Evolutionary conservation across 768 basidiomycete genomes (phyloP).

Genomic region (Sistotremastrum suecicum): DNA sequence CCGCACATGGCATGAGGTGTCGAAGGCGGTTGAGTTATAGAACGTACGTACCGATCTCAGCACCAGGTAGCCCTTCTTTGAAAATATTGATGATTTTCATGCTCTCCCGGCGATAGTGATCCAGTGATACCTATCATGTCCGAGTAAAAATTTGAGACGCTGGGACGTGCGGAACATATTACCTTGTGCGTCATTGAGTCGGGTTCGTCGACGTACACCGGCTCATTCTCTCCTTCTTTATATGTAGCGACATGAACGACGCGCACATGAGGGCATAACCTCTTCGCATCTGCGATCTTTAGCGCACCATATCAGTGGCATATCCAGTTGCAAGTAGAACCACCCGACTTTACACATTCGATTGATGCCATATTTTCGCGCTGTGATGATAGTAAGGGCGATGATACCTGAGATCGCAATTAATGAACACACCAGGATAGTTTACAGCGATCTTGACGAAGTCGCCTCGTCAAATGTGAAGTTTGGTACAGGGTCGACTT

Average conservation of each 20-base stretch:
- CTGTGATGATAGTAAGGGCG: conserved; percentile 14
- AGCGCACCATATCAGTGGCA: too few relatives aligned
- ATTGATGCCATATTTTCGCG: conserved; percentile 86
- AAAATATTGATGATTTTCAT: conserved; percentile 75
- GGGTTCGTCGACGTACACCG: conserved; percentile 85
- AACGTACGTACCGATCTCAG: conserved; percentile 57
- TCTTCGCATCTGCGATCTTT: conserved; percentile 46
- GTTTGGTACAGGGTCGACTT: not conserved
- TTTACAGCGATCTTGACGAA: conserved; percentile 67
- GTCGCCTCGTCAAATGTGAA: not conserved
- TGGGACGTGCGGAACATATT: conserved; percentile 4
- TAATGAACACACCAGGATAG: conserved; percentile 36
- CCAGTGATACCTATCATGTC: conserved; percentile 62
- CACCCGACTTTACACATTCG: conserved; percentile 63
- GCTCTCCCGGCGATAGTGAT: conserved; percentile 85
- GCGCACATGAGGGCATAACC: conserved; percentile 70
- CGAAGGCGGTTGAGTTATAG: not conserved
- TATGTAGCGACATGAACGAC: conserved; percentile 94
- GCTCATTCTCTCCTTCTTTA: conserved; percentile 72
- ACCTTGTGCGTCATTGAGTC: conserved; percentile 91
- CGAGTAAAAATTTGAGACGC: not conserved
- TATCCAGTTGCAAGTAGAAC: too few relatives aligned
- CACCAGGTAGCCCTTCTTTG: conserved; percentile 60
- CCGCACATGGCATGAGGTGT: not conserved
- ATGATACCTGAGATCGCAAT: too few relatives aligned